Evolutionary conservation across 305 asterid species (phyloP), one percentile per base, ranked within the genome.

Genomic region (Plantago lanceolata): DNA sequence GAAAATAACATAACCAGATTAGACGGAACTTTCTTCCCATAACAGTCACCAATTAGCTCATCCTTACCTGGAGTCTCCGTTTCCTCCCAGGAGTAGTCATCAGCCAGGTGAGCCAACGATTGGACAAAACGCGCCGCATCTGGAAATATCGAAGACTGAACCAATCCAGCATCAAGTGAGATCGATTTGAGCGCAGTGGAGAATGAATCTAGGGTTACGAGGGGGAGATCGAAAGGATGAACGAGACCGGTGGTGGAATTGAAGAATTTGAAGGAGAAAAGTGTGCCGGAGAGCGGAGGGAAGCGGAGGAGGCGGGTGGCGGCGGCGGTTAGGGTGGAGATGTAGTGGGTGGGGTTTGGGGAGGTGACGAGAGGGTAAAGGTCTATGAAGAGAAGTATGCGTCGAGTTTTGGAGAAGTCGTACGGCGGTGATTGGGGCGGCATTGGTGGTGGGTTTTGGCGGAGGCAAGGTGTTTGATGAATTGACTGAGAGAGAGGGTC

Each of bases 1-100:
- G 99, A 85, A 76, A 93, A 78, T 74, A 93, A 51, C 71, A 89
- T 28, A 79, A 89, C 85, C 81, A 87, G 71, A 87, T 87, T 87
- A 1, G 82, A 77, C 48, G 74, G 74, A 28, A 82, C 61, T 59
- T 64, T 76, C 28, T 49, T 75, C 18, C 67, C 52, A 67, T 79
- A 68, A 47, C 61, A 71, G 40, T 57, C 52, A 69, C 24, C 71
- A 47, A 18, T 28, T 21, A 56, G 67, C 31, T 16, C 21, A 70
- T 65, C 71, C 76, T 75, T 78, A 71, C 90, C 80, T 47, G 35
- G 48, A 24, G 28, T 24, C 3, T 24, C 96, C 18, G 66, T 55
- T 71, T 11, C 35, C 37, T 93, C 97, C 97, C 96, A 93, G 31
- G 76, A 77, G 47, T 79, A 85, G 73, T 87, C 95, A 52, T 79